Conservation (phyloP, 2,329 filamentous ascomycete species). For the Reticulascus tulasneorum region DNA sequence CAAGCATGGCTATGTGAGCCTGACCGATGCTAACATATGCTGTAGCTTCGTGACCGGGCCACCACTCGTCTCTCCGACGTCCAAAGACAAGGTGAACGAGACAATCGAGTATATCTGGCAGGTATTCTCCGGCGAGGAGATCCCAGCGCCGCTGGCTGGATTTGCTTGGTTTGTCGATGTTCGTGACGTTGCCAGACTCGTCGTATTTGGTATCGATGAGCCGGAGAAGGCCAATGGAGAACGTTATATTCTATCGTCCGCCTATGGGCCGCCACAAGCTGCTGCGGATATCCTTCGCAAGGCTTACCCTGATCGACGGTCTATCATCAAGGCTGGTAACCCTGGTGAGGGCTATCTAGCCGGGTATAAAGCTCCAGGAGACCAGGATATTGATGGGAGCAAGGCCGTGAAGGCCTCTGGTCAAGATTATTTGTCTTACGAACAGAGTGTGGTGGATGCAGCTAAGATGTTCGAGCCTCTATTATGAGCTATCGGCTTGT, state of each 20-base stretch:
- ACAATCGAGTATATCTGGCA: slow-evolving; percentile 19
- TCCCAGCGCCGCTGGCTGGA: slow-evolving; percentile 1
- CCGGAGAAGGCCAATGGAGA: not conserved
- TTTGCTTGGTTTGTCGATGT: slow-evolving; percentile 11
- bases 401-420: slow-evolving; percentile 11
- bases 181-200: slow-evolving; percentile 7
- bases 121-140: slow-evolving; percentile 5
- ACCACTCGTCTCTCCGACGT: slow-evolving; percentile 1
- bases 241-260: slow-evolving; percentile 4
- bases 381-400: slow-evolving; percentile 3
- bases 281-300: slow-evolving; percentile 6
- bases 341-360: slow-evolving; percentile 7
- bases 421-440: slow-evolving; percentile 4
- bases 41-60: slow-evolving; percentile 10
- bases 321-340: slow-evolving; percentile 6
- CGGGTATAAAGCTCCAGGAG: slow-evolving; percentile 6
- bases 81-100: slow-evolving; percentile 13
- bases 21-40: slow-evolving; percentile 24
- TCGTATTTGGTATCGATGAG: slow-evolving; percentile 6
- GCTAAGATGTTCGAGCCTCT: slow-evolving; percentile 11
- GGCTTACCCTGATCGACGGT: slow-evolving; percentile 3
- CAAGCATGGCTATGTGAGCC: too few species aligned
- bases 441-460: slow-evolving; percentile 9
- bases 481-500: too few species aligned
- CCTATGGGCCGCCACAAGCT: slow-evolving; percentile 5